Evolutionary conservation across 257 asterid species (phyloP).

Genomic region (Petunia axillaris): DNA sequence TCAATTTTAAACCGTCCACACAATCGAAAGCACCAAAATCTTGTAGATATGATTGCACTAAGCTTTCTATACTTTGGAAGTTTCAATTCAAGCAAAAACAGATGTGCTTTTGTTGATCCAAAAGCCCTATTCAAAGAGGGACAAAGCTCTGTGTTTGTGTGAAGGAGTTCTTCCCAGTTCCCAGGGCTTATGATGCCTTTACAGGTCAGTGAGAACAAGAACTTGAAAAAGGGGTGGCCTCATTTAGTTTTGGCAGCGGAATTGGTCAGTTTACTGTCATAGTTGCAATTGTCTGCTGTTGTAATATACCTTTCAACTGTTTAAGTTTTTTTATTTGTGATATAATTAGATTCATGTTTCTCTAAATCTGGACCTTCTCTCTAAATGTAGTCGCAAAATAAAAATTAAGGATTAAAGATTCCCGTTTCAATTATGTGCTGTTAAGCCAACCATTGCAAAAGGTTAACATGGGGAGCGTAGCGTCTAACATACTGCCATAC

Average conservation of each 20-base stretch:
- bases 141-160: conserved; percentile 82
- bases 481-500: background rate
- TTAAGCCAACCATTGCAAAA: no score
- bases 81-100: no score
- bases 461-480: no score
- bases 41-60: no score
- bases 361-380: no score
- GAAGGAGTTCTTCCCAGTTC: conserved; percentile 48
- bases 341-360: background rate
- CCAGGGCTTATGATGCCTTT: conserved; percentile 98
- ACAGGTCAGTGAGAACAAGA: conserved; percentile 58
- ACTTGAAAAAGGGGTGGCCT: conserved; percentile 46
- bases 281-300: conserved; percentile 7
- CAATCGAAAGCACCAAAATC: no score
- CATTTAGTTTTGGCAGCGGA: conserved; percentile 86
- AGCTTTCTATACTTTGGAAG: no score
- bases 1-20: no score
- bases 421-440: no score
- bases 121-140: conserved; percentile 66
- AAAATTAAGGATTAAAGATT: no score
- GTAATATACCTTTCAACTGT: background rate
- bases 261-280: conserved; percentile 60
- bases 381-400: no score
- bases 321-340: background rate
- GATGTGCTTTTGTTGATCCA: conserved; percentile 87